These are phyloP conservation scores for Ustilago vetiveriae DNA, from an alignment of 1,284 basidiomycete species.

Conservation along the genomic window DNA sequence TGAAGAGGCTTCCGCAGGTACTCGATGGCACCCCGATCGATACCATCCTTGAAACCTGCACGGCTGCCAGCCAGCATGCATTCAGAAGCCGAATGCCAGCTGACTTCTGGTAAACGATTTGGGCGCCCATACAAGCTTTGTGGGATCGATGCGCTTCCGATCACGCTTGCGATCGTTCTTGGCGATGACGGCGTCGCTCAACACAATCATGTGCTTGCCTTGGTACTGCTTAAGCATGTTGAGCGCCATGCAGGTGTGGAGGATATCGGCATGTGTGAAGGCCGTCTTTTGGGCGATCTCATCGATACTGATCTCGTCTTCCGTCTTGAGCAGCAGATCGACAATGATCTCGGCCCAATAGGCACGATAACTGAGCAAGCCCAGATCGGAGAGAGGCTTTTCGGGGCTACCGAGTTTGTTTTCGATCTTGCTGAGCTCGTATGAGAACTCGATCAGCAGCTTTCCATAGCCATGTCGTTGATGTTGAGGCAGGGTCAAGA, in stretches of 20 bases:
- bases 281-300: conserved; percentile 95
- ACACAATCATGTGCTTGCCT: conserved; percentile 90
- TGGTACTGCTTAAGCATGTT: conserved; percentile 97
- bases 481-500: conserved; percentile 95
- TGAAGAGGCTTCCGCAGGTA: no score
- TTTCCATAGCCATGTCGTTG: conserved; percentile 96
- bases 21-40: no score
- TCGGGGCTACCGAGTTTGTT: conserved; percentile 95
- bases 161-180: conserved; percentile 89
- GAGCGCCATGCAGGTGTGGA: conserved; percentile 96
- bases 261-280: conserved; percentile 95
- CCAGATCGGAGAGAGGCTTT: conserved; percentile 95
- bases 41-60: no score
- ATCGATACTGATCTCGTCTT: conserved; percentile 84
- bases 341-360: conserved; percentile 99
- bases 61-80: no score
- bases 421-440: conserved; percentile 96
- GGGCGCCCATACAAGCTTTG: conserved; percentile 88
- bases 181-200: conserved; percentile 89
- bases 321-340: conserved; percentile 78
- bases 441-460: conserved; percentile 96
- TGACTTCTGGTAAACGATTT: conserved; percentile 68
- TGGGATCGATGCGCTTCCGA: conserved; percentile 80
- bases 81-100: conserved; percentile 56
- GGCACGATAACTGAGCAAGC: conserved; percentile 89